Base-by-base conservation (phyloP, 148 eudicot genomes). In the Camellia japonica region DNA sequence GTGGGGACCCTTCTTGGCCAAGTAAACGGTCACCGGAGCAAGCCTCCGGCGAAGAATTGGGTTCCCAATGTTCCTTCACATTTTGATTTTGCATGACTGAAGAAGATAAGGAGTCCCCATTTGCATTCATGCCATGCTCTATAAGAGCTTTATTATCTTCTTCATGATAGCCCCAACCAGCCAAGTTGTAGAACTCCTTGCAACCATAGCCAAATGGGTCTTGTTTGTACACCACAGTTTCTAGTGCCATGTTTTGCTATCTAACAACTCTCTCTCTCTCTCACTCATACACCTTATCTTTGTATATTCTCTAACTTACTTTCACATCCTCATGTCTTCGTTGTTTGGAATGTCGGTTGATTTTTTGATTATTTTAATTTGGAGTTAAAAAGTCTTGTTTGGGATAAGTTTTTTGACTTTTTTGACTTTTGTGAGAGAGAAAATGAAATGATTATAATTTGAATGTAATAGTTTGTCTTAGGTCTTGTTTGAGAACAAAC, bases 241-340 rank as follows among this genome's bases (percentile, higher is more conserved):
- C 90, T 75, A 89, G 80, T 42, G 91, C 90, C 94, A 91, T 91
- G n/a, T 65, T 6, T 15, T 15, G 56, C 16, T 72, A 47, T 78
- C 23, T 68, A 30, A 30, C 38, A 30, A 30, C 63, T 76, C 23
- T 20, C 15, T 68, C 18, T 52, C 4, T 54, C 20, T 43, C 42
- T 72, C 68, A n/a, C 62, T 6, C 38, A 1, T 60, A 79, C 79
- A 67, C 62, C 66, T 55, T 71, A 51, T 30, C 70, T 72, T 61
- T 10, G 77, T 73, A 54, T 5, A 38, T 42, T 30, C 38, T 30
- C 38, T 30, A 1, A 30, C 52, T 49, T 49, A 49, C 52, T 49
- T 49, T 49, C 52, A 5, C 52, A 0, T 49, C 52, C 52, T 3
- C 52, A 49, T 49, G 52, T 3, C 38, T 30, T 30, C 38, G 38